Evolutionary conservation across 2,329 filamentous ascomycete species (phyloP).

Genomic region (Aspergillus sp.): DNA sequence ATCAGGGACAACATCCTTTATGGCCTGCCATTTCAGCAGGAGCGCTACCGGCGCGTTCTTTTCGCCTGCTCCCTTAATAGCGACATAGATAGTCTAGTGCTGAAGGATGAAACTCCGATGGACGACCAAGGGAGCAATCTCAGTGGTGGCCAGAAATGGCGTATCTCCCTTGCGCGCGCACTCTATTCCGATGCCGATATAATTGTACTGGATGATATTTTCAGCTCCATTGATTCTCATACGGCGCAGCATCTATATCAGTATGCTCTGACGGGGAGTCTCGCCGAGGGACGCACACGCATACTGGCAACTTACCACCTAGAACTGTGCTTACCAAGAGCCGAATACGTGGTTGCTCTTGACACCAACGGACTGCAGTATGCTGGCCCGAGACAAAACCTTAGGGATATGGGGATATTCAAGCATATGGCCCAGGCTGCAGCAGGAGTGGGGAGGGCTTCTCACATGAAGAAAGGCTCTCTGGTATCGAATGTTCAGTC

Average conservation of each 20-base stretch:
- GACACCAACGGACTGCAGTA: background rate
- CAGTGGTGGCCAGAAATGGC: slow-evolving; percentile 6
- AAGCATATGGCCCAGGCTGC: background rate
- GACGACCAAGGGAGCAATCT: background rate
- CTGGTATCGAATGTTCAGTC: background rate
- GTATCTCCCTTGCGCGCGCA: background rate
- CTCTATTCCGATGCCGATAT: background rate
- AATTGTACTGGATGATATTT: slow-evolving; percentile 4
- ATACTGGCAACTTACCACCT: slow-evolving; percentile 6
- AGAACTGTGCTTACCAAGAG: slow-evolving; percentile 1
- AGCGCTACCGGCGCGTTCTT: background rate
- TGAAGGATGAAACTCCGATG: slow-evolving; percentile 1
- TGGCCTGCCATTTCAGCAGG: background rate
- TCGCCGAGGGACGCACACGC: background rate
- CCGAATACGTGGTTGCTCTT: slow-evolving; percentile 1
- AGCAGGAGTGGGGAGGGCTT: background rate
- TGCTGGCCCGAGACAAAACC: slow-evolving; percentile 1
- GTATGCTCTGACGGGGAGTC: slow-evolving; percentile 1
- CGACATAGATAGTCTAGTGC: background rate
- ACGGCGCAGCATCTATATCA: slow-evolving; percentile 6
- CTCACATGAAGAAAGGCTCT: background rate
- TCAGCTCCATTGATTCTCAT: slow-evolving; percentile 7
- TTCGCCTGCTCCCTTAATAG: background rate
- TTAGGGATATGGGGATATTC: slow-evolving; percentile 3
- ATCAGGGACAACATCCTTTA: slow-evolving; percentile 5